Conservation (phyloP, 352 stramenopile species). For the Phytophthora pistaciae region DNA sequence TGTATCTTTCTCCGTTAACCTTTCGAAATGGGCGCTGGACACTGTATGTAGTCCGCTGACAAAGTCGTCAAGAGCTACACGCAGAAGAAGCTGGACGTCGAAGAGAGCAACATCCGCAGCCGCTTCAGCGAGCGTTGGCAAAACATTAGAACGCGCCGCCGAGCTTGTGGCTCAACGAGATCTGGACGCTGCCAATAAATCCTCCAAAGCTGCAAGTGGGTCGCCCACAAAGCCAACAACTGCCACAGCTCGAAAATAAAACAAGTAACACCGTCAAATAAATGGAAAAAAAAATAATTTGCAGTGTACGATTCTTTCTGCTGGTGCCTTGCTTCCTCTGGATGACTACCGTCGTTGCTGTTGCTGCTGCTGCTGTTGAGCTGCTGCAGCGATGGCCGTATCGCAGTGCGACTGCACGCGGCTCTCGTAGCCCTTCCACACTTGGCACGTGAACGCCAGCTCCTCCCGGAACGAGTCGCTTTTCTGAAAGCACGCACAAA, state of each 20-base stretch:
- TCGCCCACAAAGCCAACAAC: not conserved
- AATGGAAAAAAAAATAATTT: constrained; percentile 1
- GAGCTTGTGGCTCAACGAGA: constrained; percentile 23
- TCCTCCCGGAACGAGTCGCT: constrained; percentile 81
- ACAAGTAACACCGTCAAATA: not conserved
- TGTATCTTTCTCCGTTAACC: not conserved
- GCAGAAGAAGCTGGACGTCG: constrained; percentile 58
- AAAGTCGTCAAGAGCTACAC: constrained; percentile 39
- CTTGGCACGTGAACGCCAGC: constrained; percentile 74
- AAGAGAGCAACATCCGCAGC: constrained; percentile 38
- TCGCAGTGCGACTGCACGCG: constrained; percentile 81
- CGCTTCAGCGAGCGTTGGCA: constrained; percentile 51
- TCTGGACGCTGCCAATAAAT: constrained; percentile 7
- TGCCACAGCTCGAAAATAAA: constrained; percentile 3
- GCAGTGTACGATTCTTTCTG: not conserved
- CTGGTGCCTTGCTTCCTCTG: not conserved
- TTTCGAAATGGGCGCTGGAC: not conserved
- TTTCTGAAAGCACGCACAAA: constrained; percentile 49
- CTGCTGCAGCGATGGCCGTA: constrained; percentile 31
- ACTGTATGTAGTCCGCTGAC: constrained; percentile 24
- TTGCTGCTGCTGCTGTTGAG: constrained; percentile 20
- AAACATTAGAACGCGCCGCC: constrained; percentile 32
- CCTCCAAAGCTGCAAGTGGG: not conserved
- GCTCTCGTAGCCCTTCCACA: constrained; percentile 88
- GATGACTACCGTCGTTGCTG: constrained; percentile 10